Percentiles rank a stretch among this genome's conserved stretches.
phyloP scores from a whole-genome alignment of 1,284 basidiomycete species.

The Boletus sp. region DNA sequence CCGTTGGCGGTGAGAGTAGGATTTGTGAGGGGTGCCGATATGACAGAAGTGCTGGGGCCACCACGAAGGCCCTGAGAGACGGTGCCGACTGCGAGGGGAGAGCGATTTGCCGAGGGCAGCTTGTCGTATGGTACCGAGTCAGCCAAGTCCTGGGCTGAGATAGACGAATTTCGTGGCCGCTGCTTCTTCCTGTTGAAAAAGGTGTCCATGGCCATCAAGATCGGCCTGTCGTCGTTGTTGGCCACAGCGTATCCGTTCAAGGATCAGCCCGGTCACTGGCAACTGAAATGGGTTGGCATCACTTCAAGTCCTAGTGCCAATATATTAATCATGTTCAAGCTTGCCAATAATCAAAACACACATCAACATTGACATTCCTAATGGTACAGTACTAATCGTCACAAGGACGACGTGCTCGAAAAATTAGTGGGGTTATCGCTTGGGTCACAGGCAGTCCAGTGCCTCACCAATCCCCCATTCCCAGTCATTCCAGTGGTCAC shows the following conservation, averaged over 20 bases:
- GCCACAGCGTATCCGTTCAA: slow-evolving; percentile 12
- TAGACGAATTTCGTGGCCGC: slow-evolving; percentile 48
- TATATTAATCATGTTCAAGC: neutral
- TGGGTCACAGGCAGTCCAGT: slow-evolving; percentile 30
- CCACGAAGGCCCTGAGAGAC: slow-evolving; percentile 54
- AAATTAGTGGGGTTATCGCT: slow-evolving; percentile 27
- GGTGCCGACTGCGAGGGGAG: slow-evolving; percentile 56
- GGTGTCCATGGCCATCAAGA: slow-evolving; percentile 30
- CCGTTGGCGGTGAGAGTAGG: slow-evolving; percentile 67
- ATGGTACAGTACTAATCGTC: slow-evolving; percentile 17
- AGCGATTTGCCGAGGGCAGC: slow-evolving; percentile 49
- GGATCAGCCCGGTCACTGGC: slow-evolving; percentile 11
- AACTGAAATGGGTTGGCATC: slow-evolving; percentile 7
- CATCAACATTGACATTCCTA: slow-evolving; percentile 27
- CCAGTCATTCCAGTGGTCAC: slow-evolving; percentile 24
- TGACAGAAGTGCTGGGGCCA: slow-evolving; percentile 33
- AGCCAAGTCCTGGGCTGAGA: slow-evolving; percentile 40
- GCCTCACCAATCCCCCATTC: slow-evolving; percentile 28
- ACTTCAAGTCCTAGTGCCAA: neutral
- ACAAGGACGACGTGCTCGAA: slow-evolving; percentile 28
- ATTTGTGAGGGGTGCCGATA: slow-evolving; percentile 77
- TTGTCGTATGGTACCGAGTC: slow-evolving; percentile 75
- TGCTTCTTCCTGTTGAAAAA: slow-evolving; percentile 41
- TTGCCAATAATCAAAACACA: slow-evolving; percentile 20
- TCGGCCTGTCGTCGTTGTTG: slow-evolving; percentile 15